Base-by-base conservation (phyloP, 306 rosid genomes). In the Glycine tomentella region DNA sequence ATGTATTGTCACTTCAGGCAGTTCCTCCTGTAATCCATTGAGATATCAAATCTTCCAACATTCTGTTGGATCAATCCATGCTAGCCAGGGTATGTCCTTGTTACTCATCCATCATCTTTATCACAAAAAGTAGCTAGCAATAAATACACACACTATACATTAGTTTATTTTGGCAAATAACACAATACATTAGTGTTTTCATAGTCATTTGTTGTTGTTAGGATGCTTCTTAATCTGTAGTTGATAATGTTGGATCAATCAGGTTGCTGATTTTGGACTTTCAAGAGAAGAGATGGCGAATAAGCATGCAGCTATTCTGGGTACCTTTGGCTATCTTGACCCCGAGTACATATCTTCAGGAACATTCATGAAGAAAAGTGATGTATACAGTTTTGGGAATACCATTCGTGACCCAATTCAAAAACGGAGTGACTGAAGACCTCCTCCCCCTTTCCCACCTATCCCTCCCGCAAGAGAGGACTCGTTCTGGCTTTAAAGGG, bases 181-280 rank as follows among this genome's bases (percentile, higher is more conserved):
- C 61, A 55, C 25, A 53, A 38, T 38, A 38, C 44, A 38, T 38
- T 38, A 38, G 7, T 38, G 48, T 3, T n/a, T 9, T 53, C 20
- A 38, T 1, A 5, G 38, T 62, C 38, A 25, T 0, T 10, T 49
- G 9, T 38, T 65, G 56, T 8, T 16, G 45, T 45, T 59, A 40
- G 52, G 80, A 44, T 77, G 20, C 51, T 44, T 59, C 49, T 44
- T 40, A 40, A 8, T 49, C 33, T 52, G 73, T 76, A 55, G 50
- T 14, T 59, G 33, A 59, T 69, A 59, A 57, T 59, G 70, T 65
- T 78, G 81, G 42, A 59, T 81, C 81, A 77, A 76, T 74, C 89
- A 93, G 97, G 97, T 93, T 9, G 90, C 97, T 17, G 97, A 93
- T 83, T 91, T 93, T 74, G 97, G 97, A 76, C 93, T 93, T 58